phyloP scores from a whole-genome alignment of 306 rosid species.

The Vachellia collinsii region DNA sequence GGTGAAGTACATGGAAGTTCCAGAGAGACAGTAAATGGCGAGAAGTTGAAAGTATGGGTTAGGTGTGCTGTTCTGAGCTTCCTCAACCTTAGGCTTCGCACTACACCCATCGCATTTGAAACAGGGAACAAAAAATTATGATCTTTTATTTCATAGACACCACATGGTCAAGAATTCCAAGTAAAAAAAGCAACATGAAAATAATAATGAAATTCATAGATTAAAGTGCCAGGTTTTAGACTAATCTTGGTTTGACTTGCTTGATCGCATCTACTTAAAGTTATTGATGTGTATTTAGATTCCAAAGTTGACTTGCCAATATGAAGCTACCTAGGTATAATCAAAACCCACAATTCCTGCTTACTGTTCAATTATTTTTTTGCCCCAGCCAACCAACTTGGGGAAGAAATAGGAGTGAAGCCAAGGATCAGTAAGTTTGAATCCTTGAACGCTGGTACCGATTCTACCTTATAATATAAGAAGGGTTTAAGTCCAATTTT shows the following conservation, averaged over 20 bases:
- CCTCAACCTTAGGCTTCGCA: background rate
- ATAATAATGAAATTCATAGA: conserved; percentile 28
- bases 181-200: background rate
- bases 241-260: conserved; percentile 27
- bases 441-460: background rate
- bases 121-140: background rate
- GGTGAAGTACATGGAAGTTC: background rate
- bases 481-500: no score
- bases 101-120: background rate
- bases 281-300: conserved; percentile 11
- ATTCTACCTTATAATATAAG: background rate
- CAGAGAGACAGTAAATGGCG: background rate
- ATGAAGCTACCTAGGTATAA: conserved; percentile 25
- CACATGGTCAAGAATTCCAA: background rate
- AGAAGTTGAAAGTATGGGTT: background rate
- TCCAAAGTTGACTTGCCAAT: conserved; percentile 33
- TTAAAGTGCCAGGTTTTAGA: conserved; percentile 19
- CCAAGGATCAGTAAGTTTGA: background rate
- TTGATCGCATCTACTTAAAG: conserved; percentile 26
- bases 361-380: background rate
- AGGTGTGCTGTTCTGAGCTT: background rate
- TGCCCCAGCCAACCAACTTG: background rate
- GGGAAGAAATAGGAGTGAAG: background rate
- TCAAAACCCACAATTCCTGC: conserved; percentile 4
- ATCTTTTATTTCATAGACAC: background rate